A percentile compares a stretch with the other conserved stretches of the same genome.
These are phyloP conservation scores for Astragalus glycyphyllos DNA, from an alignment of 306 rosid species.

Conservation along the genomic window DNA sequence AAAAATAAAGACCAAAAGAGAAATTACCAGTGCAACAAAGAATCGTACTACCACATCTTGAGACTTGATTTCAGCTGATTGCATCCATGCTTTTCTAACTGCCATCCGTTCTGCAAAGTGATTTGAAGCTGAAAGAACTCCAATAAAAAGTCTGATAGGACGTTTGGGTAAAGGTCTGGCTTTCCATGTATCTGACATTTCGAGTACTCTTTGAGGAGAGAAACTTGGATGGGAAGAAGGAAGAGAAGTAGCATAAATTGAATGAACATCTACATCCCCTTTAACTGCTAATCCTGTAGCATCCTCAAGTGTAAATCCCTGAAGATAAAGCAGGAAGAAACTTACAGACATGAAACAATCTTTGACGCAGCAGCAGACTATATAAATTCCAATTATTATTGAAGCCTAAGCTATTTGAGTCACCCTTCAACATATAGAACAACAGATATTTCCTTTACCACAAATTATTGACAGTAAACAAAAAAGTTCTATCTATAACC, in stretches of 20 bases:
- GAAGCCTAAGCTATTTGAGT: conserved; percentile 4
- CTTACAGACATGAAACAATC: conserved; percentile 9
- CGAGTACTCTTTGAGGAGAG: conserved; percentile 87
- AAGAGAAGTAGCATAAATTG: conserved; percentile 83
- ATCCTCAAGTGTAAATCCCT: conserved; percentile 97
- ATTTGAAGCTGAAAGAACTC: conserved; percentile 91
- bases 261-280: conserved; percentile 86
- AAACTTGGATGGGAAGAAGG: conserved; percentile 89
- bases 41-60: conserved; percentile 78
- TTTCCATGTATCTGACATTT: conserved; percentile 86
- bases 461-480: conserved; percentile 7
- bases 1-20: conserved; percentile 11
- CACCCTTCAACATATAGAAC: conserved; percentile 8
- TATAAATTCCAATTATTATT: conserved; percentile 20
- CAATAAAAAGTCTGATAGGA: conserved; percentile 69
- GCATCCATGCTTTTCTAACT: conserved; percentile 95
- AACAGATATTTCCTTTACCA: conserved; percentile 15
- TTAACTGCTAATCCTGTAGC: conserved; percentile 88
- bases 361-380: conserved; percentile 13
- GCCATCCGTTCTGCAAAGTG: conserved; percentile 97
- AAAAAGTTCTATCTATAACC: conserved; percentile 6
- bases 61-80: conserved; percentile 71
- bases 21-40: conserved; percentile 89
- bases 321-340: conserved; percentile 35
- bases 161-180: conserved; percentile 62